phyloP scores from a whole-genome alignment of 352 stramenopile species.

The Globisporangium takayamanum region DNA sequence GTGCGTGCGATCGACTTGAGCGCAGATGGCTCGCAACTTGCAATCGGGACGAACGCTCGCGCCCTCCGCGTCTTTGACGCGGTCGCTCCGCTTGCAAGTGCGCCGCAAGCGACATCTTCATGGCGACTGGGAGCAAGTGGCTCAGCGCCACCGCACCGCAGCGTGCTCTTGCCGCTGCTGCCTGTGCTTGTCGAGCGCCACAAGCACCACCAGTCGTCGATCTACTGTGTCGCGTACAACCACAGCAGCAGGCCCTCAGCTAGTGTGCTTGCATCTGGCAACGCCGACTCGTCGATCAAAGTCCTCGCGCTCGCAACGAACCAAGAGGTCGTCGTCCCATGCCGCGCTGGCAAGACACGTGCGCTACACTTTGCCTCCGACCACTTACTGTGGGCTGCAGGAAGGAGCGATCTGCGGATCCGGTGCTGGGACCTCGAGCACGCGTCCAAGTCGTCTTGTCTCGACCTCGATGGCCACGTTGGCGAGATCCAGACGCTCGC shows the following conservation, averaged over 20 bases:
- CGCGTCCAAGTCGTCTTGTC: conserved; percentile 11
- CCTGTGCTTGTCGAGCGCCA: conserved; percentile 48
- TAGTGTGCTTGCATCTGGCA: conserved; percentile 43
- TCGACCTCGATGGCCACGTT: conserved; percentile 53
- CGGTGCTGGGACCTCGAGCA: conserved; percentile 46
- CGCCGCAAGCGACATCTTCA: not conserved
- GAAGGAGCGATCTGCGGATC: conserved; percentile 38
- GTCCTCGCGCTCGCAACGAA: conserved; percentile 29
- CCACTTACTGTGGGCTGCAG: conserved; percentile 29
- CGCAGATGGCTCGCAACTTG: conserved; percentile 29
- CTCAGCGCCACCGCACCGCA: not conserved
- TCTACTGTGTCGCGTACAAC: conserved; percentile 53
- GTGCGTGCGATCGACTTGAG: conserved; percentile 47
- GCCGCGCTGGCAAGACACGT: conserved; percentile 38
- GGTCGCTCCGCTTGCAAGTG: conserved; percentile 5
- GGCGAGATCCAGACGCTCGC: conserved; percentile 55
- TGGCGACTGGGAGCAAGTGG: too few species aligned
- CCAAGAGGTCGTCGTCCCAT: conserved; percentile 24
- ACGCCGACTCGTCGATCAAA: conserved; percentile 54
- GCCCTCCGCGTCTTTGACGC: conserved; percentile 51
- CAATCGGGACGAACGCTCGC: conserved; percentile 57
- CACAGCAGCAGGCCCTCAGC: conserved; percentile 2
- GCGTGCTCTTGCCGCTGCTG: conserved; percentile 35
- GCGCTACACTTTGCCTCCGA: conserved; percentile 37
- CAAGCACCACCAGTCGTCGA: conserved; percentile 49